These are phyloP conservation scores for Sporothrix curviconia DNA, from an alignment of 2,329 filamentous ascomycete species.

Conservation along the genomic window DNA sequence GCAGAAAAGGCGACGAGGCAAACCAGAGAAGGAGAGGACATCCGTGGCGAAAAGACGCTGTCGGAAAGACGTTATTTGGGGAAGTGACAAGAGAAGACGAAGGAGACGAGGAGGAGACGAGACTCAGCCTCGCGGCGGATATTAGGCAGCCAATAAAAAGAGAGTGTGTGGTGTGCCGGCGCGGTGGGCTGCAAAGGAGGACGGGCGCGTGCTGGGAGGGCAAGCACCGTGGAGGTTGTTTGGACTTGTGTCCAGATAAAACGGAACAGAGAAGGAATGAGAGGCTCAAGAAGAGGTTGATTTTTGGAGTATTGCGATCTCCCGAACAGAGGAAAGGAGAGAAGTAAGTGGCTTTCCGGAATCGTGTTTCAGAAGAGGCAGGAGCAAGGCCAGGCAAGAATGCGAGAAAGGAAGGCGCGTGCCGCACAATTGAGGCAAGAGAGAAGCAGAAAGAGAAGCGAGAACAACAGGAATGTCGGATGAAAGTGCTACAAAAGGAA, in stretches of 20 bases:
- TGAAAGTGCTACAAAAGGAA: no score
- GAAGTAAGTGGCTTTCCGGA: background rate
- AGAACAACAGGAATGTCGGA: no score
- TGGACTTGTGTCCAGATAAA: no score
- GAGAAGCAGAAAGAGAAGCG: no score
- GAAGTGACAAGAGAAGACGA: background rate
- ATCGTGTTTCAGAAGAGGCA: conserved; percentile 1
- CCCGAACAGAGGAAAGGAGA: background rate
- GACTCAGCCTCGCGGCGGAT: conserved; percentile 4
- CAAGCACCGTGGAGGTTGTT: background rate
- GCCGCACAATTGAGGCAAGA: no score
- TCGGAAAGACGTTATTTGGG: background rate
- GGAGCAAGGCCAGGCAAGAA: background rate
- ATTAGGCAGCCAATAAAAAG: background rate
- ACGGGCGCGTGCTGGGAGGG: no score
- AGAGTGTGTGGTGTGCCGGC: background rate
- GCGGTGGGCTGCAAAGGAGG: no score
- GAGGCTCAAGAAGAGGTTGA: background rate
- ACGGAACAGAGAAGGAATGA: no score
- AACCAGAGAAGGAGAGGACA: background rate
- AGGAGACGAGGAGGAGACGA: background rate
- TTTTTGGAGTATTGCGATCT: background rate
- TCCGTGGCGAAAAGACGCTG: background rate
- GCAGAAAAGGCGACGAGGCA: background rate
- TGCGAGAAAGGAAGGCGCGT: background rate